phyloP scores from a whole-genome alignment of 495 filamentous ascomycete genomes.

The Delitschia confertaspora region DNA sequence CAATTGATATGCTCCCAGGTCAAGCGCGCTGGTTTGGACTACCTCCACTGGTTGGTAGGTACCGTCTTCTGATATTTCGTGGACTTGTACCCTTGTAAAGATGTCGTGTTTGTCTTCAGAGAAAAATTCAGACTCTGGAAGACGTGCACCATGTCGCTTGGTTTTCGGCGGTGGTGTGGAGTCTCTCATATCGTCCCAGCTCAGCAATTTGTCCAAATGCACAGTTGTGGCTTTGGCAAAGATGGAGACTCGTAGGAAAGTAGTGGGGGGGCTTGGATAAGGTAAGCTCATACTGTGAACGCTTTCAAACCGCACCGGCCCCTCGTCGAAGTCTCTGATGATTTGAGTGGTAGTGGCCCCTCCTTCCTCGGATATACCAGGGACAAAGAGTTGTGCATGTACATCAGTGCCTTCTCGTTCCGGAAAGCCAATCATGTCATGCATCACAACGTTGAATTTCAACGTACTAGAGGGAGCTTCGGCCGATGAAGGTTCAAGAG shows the following conservation, averaged over 20 bases:
- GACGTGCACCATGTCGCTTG: constrained; percentile 51
- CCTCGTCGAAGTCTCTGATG: constrained; percentile 90
- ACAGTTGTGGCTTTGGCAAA: constrained; percentile 86
- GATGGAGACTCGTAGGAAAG: constrained; percentile 77
- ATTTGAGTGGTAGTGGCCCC: constrained; percentile 90
- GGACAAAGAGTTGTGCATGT: constrained; percentile 91
- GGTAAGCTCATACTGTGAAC: constrained; percentile 98
- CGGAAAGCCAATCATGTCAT: constrained; percentile 90
- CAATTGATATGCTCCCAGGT: constrained; percentile 82
- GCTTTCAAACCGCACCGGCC: constrained; percentile 90
- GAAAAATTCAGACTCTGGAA: constrained; percentile 86
- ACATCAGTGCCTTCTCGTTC: constrained; percentile 94
- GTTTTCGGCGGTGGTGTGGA: constrained; percentile 50
- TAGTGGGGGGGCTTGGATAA: constrained; percentile 64
- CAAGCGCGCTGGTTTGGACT: constrained; percentile 69
- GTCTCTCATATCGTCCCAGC: constrained; percentile 98
- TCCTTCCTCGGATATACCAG: constrained; percentile 83
- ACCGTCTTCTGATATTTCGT: constrained; percentile 83
- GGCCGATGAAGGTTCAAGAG: constrained; percentile 87
- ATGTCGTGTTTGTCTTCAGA: constrained; percentile 90
- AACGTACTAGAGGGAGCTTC: constrained; percentile 85
- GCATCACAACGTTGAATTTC: constrained; percentile 99
- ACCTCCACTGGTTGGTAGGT: constrained; percentile 91
- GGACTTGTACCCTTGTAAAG: constrained; percentile 74
- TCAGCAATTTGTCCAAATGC: constrained; percentile 94